Percentiles rank a stretch among this genome's conserved stretches.
These are phyloP conservation scores for Tetraselmis striata DNA, from an alignment of 139 green algal species.

Conservation along the genomic window DNA sequence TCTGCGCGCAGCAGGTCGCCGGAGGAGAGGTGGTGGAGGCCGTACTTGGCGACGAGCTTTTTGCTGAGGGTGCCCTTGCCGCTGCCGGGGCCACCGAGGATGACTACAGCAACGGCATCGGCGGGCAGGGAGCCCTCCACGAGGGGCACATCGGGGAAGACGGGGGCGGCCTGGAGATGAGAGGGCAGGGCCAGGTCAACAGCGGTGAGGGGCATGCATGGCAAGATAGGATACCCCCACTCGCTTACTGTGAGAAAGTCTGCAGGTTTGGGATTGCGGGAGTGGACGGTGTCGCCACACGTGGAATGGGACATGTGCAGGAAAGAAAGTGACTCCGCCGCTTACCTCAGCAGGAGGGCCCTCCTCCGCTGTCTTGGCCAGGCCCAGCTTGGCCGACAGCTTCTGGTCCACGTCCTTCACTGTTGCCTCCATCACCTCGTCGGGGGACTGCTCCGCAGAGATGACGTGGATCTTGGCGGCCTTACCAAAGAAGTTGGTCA, in stretches of 20 bases:
- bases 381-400: neutral
- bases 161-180: too few relatives aligned
- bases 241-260: too few relatives aligned
- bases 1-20: constrained; percentile 72
- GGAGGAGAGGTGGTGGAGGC: constrained; percentile 50
- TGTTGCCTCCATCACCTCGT: neutral
- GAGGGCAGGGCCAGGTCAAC: too few relatives aligned
- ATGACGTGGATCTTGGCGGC: neutral
- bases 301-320: too few relatives aligned
- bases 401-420: neutral
- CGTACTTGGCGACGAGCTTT: constrained; percentile 60
- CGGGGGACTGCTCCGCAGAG: neutral
- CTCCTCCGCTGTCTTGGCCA: too few relatives aligned
- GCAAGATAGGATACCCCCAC: too few relatives aligned
- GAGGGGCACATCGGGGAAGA: neutral
- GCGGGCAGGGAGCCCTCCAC: constrained; percentile 7
- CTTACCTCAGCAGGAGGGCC: too few relatives aligned
- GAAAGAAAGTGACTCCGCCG: too few relatives aligned
- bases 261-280: too few relatives aligned
- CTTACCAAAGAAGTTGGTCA: constrained; percentile 3
- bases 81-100: constrained; percentile 75
- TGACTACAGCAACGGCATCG: constrained; percentile 39
- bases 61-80: constrained; percentile 87
- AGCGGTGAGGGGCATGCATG: too few relatives aligned
- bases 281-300: too few relatives aligned